Conservation (phyloP, 805 yeast species). For the Candida incommunis region DNA sequence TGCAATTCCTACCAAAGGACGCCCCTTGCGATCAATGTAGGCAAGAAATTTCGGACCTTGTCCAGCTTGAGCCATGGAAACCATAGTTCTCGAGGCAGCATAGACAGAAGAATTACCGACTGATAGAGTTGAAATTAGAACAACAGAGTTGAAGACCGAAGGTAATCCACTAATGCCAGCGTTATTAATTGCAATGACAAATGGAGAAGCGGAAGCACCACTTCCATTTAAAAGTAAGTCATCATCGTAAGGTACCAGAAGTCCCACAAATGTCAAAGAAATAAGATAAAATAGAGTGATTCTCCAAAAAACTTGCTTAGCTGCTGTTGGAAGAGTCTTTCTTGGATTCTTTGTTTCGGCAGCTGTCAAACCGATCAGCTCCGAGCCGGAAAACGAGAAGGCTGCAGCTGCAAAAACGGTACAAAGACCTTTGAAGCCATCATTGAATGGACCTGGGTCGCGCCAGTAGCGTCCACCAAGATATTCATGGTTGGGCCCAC, state of each 20-base stretch:
- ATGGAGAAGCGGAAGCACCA: slow-evolving; percentile 61
- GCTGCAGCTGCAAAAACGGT: slow-evolving; percentile 56
- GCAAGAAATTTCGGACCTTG: slow-evolving; percentile 44
- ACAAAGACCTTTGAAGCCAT: slow-evolving; percentile 55
- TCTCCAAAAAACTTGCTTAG: slow-evolving; percentile 66
- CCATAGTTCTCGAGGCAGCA: slow-evolving; percentile 53
- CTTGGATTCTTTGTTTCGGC: slow-evolving; percentile 57
- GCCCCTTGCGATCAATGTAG: slow-evolving; percentile 51
- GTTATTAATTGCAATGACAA: slow-evolving; percentile 53
- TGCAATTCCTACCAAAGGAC: slow-evolving; percentile 47
- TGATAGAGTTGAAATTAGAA: slow-evolving; percentile 50
- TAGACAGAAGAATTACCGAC: slow-evolving; percentile 65
- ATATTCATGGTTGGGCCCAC: slow-evolving; percentile 40
- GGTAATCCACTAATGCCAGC: slow-evolving; percentile 57
- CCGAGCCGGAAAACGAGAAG: slow-evolving; percentile 52
- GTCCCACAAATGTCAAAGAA: slow-evolving; percentile 37
- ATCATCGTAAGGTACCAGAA: slow-evolving; percentile 48
- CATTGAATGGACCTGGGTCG: slow-evolving; percentile 46
- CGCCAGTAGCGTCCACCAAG: slow-evolving; percentile 48
- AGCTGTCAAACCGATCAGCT: slow-evolving; percentile 51
- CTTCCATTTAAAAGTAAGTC: slow-evolving; percentile 29
- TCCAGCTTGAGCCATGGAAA: slow-evolving; percentile 49
- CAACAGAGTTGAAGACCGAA: slow-evolving; percentile 52
- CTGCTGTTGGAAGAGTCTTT: slow-evolving; percentile 46
- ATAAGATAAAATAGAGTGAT: slow-evolving; percentile 48